Base-by-base conservation (phyloP, 2,329 filamentous ascomycete genomes). In the Trichoderma koningiopsis region DNA sequence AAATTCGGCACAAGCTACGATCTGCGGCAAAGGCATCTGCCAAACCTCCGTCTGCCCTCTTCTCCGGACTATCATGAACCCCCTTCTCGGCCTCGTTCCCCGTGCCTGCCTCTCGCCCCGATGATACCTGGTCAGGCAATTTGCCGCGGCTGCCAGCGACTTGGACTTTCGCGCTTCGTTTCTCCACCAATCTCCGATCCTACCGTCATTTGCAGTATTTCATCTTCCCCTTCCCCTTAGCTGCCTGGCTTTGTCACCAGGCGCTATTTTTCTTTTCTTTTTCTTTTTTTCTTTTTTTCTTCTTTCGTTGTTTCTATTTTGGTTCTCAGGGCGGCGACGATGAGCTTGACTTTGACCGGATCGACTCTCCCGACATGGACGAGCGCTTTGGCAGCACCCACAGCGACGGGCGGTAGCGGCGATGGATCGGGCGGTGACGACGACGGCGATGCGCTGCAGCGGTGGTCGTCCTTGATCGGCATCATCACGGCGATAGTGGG, bases 401-500 rank as follows among this genome's bases (percentile, higher is more conserved):
- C 64, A 10, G 55, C 66, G 24, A 70, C 66, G 7, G 24, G 56
- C 52, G 13, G 63, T 55, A 31, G 61, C 71, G 63, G 60, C 52
- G 68, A 73, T 69, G 71, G 68, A 16, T 62, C 71, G 27, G 71
- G 75, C 8, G 52, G 61, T 13, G 61, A 61, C 37, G 58, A 82
- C 43, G 78, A 80, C 37, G 83, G 82, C 58, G 83, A 86, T 65
- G 83, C 85, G 10, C 79, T 90, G 29, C 85, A 87, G 72, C 84
- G 90, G 78, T 98, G 95, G 94, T 97, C 94, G 58, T 96, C 94
- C 31, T 84, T 98, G 66, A 98, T 99, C 77, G 96, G 96, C 74
- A 97, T 99, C 76, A 81, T 95, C 66, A 97, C 94, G 3, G 94
- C 96, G 62, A 96, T 99, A 76, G 87, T 91, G 63, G 96, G 96